phyloP scores from a whole-genome alignment of 805 yeast genomes.

The Metschnikowia lochheadii region DNA sequence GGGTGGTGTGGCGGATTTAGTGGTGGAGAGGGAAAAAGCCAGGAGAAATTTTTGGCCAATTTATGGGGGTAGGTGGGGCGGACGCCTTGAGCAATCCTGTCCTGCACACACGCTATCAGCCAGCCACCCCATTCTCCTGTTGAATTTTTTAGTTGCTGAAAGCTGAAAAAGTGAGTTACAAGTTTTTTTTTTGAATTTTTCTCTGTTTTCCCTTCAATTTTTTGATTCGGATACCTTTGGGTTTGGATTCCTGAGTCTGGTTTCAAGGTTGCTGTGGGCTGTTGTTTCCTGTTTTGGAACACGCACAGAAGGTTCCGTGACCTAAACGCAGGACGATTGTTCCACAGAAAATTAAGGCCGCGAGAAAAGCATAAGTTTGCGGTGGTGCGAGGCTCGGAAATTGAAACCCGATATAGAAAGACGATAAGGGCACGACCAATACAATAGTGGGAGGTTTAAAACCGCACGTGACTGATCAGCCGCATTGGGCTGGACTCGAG shows the following conservation, averaged over 20 bases:
- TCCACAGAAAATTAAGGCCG: background rate
- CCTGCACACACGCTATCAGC: constrained; percentile 6
- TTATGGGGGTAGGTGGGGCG: constrained; percentile 3
- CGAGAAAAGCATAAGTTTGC: background rate
- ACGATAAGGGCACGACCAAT: too few relatives aligned
- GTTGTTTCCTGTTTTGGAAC: background rate
- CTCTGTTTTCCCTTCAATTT: too few relatives aligned
- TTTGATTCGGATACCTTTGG: too few relatives aligned
- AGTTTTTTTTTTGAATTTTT: too few relatives aligned
- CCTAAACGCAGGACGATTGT: background rate
- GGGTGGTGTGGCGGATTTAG: background rate
- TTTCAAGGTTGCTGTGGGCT: too few relatives aligned
- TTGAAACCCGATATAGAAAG: too few relatives aligned
- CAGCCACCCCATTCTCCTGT: constrained; percentile 6
- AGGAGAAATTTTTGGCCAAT: background rate
- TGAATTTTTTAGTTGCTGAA: too few relatives aligned
- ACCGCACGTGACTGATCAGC: background rate
- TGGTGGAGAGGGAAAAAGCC: background rate
- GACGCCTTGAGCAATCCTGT: background rate
- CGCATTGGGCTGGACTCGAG: background rate
- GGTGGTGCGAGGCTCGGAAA: too few relatives aligned
- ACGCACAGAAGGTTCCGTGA: constrained; percentile 3
- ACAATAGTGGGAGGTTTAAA: too few relatives aligned
- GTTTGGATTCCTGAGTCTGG: too few relatives aligned
- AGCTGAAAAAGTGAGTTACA: too few relatives aligned